Evolutionary conservation across 345 rosid genomes (phyloP), one percentile per base, ranked within the genome.

Genomic region (Passiflora organensis): DNA sequence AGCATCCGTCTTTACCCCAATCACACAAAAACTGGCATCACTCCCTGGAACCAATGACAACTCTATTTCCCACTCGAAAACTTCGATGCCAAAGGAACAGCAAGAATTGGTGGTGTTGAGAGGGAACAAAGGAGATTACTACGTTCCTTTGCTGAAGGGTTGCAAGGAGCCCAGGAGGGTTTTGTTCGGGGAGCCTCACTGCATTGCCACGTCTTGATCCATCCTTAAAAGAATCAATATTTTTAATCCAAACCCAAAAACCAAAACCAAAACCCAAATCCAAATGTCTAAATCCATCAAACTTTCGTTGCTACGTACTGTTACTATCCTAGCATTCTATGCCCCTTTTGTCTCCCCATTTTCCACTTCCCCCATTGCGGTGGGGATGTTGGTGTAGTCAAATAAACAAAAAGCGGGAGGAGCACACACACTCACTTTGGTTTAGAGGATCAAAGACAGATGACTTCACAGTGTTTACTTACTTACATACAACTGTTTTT

Each of bases 151-250:
- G 76, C 41, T 69, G 32, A 79, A 73, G 23, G 75, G 95, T 0
- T 91, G 96, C 90, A 87, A 87, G 59, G 86, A 83, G 36, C 68
- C 65, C 0, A 75, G 83, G 75, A 82, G 83, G 75, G 80, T 82
- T 53, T 48, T 75, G 68, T 75, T 80, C 23, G 52, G 77, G 72
- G 91, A 84, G 66, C 69, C 76, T 1, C 56, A 66, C 20, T 91
- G 98, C 89, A 84, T 88, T 59, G 96, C 98, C 61, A 85, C 93
- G 23, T 82, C 86, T 52, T 82, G 66, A 74, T 38, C 59, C 59
- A 4, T 14, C 12, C 45, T 48, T 45, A 37, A 17, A 23, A 28
- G 20, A 24, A 42, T 13, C 44, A 19, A 18, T 17, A 4, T 41
- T 4, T 24, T 17, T 14, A 59, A 25, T 52, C 43, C 14, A 32